Evolutionary conservation across 495 filamentous ascomycete genomes (phyloP).

Genomic region (Aspergillus sclerotioniger): DNA sequence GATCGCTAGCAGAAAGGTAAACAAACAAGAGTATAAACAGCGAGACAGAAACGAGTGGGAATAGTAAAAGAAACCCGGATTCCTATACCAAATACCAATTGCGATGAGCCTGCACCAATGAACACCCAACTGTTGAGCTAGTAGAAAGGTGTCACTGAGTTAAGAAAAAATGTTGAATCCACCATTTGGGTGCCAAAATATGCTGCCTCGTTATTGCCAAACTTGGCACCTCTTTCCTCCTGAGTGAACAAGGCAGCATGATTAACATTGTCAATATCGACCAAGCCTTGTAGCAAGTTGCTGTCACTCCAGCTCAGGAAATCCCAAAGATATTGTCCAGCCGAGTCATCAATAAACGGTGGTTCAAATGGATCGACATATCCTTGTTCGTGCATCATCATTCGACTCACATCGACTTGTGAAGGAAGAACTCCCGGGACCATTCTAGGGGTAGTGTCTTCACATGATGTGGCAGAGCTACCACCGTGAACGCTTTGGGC

Average conservation of each 20-base stretch:
- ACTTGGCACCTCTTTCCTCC: constrained; percentile 33
- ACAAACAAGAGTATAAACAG: not conserved
- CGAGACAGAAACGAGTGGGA: not conserved
- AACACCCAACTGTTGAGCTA: constrained; percentile 13
- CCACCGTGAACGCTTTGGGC: constrained; percentile 12
- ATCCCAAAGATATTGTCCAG: constrained; percentile 41
- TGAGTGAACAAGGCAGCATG: constrained; percentile 29
- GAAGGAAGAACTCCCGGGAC: constrained; percentile 13
- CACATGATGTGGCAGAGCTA: constrained; percentile 23
- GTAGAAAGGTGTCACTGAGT: constrained; percentile 23
- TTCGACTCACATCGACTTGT: constrained; percentile 21
- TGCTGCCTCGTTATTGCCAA: constrained; percentile 18
- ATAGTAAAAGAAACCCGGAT: not conserved
- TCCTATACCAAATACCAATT: too few relatives aligned
- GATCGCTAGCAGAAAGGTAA: not conserved
- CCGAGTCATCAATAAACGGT: constrained; percentile 34
- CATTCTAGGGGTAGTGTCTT: constrained; percentile 14
- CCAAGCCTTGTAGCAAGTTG: constrained; percentile 35
- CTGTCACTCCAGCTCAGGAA: constrained; percentile 45
- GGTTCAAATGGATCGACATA: constrained; percentile 28
- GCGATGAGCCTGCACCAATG: not conserved
- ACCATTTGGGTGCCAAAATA: constrained; percentile 27
- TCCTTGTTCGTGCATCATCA: constrained; percentile 25
- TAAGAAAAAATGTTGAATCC: constrained; percentile 32
- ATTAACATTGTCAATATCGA: constrained; percentile 28